phyloP scores from a whole-genome alignment of 2,329 filamentous ascomycete species.

The Sphaerulina musiva region DNA sequence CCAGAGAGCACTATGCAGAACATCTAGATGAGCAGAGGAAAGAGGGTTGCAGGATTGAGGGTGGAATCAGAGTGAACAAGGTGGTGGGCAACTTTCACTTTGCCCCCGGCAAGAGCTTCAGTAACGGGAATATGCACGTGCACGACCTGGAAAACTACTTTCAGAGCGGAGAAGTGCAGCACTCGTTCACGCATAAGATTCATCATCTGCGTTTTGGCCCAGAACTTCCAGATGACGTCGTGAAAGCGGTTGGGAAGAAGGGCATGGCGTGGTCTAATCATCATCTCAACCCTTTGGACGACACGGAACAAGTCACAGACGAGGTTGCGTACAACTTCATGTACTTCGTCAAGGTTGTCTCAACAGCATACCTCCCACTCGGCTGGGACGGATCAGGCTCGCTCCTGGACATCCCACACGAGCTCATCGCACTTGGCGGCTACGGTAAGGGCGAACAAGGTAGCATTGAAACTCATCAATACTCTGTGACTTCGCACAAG shows the following conservation, averaged over 20 bases:
- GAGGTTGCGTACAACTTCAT: conserved; percentile 92
- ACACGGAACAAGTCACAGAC: conserved; percentile 65
- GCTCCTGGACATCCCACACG: conserved; percentile 33
- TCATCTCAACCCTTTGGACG: conserved; percentile 86
- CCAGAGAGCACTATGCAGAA: conserved; percentile 87
- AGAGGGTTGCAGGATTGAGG: conserved; percentile 92
- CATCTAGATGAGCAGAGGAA: conserved; percentile 78
- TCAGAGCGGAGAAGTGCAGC: conserved; percentile 58
- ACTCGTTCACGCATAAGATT: conserved; percentile 84
- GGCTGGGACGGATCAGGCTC: conserved; percentile 66
- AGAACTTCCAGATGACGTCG: conserved; percentile 69
- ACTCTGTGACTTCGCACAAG: conserved; percentile 95
- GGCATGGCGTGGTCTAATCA: conserved; percentile 71
- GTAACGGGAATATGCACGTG: conserved; percentile 92
- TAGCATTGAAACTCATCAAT: conserved; percentile 95
- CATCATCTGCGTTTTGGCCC: conserved; percentile 90
- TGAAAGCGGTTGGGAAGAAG: conserved; percentile 56
- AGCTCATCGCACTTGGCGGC: conserved; percentile 58
- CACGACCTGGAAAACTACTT: conserved; percentile 97
- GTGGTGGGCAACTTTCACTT: conserved; percentile 98
- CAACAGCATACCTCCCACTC: conserved; percentile 86
- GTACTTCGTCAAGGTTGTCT: conserved; percentile 99
- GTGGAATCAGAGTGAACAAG: conserved; percentile 90
- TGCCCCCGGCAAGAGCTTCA: conserved; percentile 91
- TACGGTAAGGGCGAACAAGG: conserved; percentile 60